These are phyloP conservation scores for Botrytis aclada DNA, from an alignment of 2,329 filamentous ascomycete genomes.

Conservation along the genomic window DNA sequence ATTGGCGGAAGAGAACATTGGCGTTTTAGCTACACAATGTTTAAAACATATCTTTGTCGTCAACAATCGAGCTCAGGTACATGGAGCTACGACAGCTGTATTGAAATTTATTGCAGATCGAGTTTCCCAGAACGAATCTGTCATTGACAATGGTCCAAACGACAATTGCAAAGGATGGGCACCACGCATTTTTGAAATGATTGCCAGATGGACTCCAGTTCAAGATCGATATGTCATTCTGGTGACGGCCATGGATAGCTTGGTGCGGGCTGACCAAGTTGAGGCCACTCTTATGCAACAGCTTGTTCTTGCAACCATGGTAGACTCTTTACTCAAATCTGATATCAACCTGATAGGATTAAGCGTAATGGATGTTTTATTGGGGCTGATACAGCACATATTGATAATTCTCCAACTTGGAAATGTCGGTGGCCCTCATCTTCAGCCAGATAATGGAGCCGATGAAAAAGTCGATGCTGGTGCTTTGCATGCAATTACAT, in stretches of 20 bases:
- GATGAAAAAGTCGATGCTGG: slow-evolving; percentile 20
- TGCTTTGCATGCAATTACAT: slow-evolving; percentile 23
- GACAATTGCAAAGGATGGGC: slow-evolving; percentile 67
- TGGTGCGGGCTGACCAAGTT: slow-evolving; percentile 64
- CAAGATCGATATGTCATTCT: slow-evolving; percentile 92
- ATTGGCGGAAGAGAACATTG: slow-evolving; percentile 84
- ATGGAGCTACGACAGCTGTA: slow-evolving; percentile 69
- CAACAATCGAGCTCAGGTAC: slow-evolving; percentile 78
- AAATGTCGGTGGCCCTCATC: slow-evolving; percentile 36
- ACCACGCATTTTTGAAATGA: slow-evolving; percentile 73
- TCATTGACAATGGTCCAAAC: slow-evolving; percentile 47
- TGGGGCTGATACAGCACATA: slow-evolving; percentile 81
- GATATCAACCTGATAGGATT: slow-evolving; percentile 92
- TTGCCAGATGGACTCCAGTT: slow-evolving; percentile 85
- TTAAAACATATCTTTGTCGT: slow-evolving; percentile 81
- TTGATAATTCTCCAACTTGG: slow-evolving; percentile 69
- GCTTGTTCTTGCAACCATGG: slow-evolving; percentile 70
- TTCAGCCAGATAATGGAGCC: slow-evolving; percentile 35
- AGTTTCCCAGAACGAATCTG: slow-evolving; percentile 49
- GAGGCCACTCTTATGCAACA: slow-evolving; percentile 73
- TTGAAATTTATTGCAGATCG: slow-evolving; percentile 70
- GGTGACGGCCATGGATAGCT: slow-evolving; percentile 72
- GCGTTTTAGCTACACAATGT: slow-evolving; percentile 78
- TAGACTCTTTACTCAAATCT: slow-evolving; percentile 79
- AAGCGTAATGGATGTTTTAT: slow-evolving; percentile 90